Base-by-base conservation (phyloP, 2,329 filamentous ascomycete species). In the Colletotrichum lentis region DNA sequence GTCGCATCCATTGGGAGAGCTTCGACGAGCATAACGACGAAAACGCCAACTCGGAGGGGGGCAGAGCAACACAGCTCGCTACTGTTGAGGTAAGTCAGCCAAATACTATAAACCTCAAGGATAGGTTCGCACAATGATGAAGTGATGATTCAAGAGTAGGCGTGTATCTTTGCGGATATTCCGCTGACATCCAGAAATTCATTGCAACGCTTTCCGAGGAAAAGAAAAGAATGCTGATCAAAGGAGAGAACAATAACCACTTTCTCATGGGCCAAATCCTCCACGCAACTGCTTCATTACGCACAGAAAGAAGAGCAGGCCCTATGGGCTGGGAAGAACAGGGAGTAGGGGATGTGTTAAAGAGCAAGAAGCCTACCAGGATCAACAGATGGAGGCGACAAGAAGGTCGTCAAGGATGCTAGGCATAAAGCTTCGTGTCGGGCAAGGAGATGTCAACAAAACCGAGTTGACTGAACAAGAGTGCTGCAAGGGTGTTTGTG, bases 361-460 rank as follows among this genome's bases (percentile, higher is more conserved):
- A 10, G 46, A 44, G 39, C 11, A n/a, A 37, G n/a, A 22, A 24
- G 37, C 58, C 43, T 63, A 57, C 60, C 60, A 46, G 49, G 47
- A 35, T 63, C 27, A 47, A 47, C 16, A n/a, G n/a, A 44, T 27
- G 18, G 11, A 63, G 31, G n/a, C 20, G 20, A 56, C 41, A 20
- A 35, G 46, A 63, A 76, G 77, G 76, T 73, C 75, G 74, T 75
- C 75, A 77, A 14, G 46, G n/a, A 64, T 66, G 72, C 73, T 81
- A 81, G 75, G 71, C 77, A 80, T 82, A 81, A 74, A 80, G 76
- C n/a, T n/a, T 22, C 27, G 14, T 62, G 24, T 37, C 18, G 35
- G 24, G 24, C n/a, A 35, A 35, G 46, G 37, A 4, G 22, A 41
- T 35, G 20, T 43, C 52, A 24, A 39, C 27, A 52, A 61, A 31